phyloP scores from a whole-genome alignment of 331 rosid species.

The Rosa hybrid region DNA sequence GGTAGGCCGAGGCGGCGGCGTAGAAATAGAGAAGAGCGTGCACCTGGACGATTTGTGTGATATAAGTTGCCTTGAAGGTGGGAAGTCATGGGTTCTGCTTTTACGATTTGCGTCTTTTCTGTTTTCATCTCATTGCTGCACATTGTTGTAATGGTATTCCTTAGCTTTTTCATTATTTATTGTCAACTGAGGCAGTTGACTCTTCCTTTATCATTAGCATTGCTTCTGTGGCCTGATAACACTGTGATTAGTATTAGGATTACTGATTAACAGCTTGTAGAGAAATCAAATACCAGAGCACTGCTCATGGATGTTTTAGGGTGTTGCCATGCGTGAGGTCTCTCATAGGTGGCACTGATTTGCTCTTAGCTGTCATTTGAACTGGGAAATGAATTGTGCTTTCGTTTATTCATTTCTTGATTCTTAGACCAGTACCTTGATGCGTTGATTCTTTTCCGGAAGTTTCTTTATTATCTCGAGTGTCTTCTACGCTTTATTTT shows the following conservation, averaged over 20 bases:
- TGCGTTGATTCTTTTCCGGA: neutral
- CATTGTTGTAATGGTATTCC: slow-evolving; percentile 23
- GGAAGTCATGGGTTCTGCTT: slow-evolving; percentile 39
- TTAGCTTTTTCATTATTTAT: slow-evolving; percentile 30
- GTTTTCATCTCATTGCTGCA: neutral
- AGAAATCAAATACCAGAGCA: neutral
- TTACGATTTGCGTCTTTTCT: neutral
- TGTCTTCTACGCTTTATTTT: neutral
- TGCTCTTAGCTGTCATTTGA: neutral
- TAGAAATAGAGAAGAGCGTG: slow-evolving; percentile 48
- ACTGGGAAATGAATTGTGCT: neutral
- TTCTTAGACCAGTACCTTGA: neutral
- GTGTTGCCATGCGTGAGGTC: neutral
- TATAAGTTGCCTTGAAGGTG: neutral
- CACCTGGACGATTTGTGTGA: slow-evolving; percentile 33
- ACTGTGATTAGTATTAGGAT: slow-evolving; percentile 18
- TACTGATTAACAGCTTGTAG: slow-evolving; percentile 24
- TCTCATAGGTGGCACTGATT: neutral
- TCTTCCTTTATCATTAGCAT: slow-evolving; percentile 18
- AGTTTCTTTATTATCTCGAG: too few species aligned
- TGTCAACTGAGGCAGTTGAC: slow-evolving; percentile 33
- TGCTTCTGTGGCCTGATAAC: slow-evolving; percentile 21
- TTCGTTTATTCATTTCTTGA: neutral
- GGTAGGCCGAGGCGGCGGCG: slow-evolving; percentile 61
- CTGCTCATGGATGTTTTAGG: neutral